Base-by-base conservation (phyloP, 108 stramenopile genomes). In the Fistulifera solaris region DNA sequence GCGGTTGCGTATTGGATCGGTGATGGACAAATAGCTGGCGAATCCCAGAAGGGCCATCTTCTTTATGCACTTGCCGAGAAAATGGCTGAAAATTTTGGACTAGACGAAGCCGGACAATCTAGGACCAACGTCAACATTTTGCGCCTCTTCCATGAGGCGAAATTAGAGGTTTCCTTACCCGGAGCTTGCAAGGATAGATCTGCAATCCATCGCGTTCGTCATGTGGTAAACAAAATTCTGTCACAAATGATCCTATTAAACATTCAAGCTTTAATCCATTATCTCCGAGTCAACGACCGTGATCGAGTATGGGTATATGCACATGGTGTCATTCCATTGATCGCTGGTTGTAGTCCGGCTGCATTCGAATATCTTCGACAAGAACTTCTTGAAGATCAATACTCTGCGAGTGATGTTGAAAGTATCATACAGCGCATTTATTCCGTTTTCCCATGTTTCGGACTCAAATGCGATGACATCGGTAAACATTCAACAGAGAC, bases 1-100 rank as follows among this genome's bases (percentile, higher is more conserved):
- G 89, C 78, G 3, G 85, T 81, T 4, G 85, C 85, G 1, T 87
- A 83, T 51, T 87, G 83, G 84, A 85, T 91, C 55, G 89, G 89
- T 11, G 85, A 85, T 62, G 81, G 78, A 26, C 78, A 85, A 57
- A 46, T 63, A 11, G 77, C 85, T 24, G 85, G 81, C 26, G 69
- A 76, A 39, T 61, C 63, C 18, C 59, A 75, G 23, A 62, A 72
- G n/a, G 89, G 85, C 10, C 83, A 87, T 42, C 67, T 84, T 13
- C 54, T 91, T 12, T 87, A 91, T 59, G 78, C 81, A 5, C 63
- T 87, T 27, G 75, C 89, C 31, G 85, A 91, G 59, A 50, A 56
- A 25, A 62, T 73, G 52, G 81, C 74, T 6, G 76, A 70, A 8
- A 56, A 67, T 21, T 91, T 78, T 54, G 41, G 39, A 8, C 61